phyloP scores from a whole-genome alignment of 345 rosid species.

The Boechera retrofracta region DNA sequence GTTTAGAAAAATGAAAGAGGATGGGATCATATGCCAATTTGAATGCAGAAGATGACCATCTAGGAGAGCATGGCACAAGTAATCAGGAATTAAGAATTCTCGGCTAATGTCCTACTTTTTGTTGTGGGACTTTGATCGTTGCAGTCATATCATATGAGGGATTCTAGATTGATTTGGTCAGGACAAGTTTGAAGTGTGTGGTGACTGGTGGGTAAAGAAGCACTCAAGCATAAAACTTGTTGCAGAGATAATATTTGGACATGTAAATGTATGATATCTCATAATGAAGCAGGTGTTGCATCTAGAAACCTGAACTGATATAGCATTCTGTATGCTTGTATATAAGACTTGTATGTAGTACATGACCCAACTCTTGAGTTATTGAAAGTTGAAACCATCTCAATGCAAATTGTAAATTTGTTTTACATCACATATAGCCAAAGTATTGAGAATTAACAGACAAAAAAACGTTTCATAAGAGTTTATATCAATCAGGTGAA shows the following conservation, averaged over 20 bases:
- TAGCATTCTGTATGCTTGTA: background rate
- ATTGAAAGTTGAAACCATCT: no score
- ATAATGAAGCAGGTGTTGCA: no score
- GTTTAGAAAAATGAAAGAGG: conserved; percentile 39
- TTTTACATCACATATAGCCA: no score
- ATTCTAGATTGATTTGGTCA: conserved; percentile 4
- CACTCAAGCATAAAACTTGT: background rate
- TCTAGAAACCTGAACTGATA: background rate
- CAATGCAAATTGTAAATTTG: no score
- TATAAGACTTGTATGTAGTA: background rate
- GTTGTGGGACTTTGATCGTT: background rate
- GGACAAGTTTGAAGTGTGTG: background rate
- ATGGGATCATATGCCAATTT: conserved; percentile 17
- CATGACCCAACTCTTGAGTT: no score
- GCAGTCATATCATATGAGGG: background rate
- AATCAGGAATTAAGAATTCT: background rate
- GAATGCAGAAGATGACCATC: background rate
- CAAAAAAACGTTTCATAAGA: no score
- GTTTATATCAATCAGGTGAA: no score
- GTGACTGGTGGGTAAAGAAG: background rate
- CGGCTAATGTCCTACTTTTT: background rate
- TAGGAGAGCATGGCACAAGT: background rate
- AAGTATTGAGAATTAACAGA: no score
- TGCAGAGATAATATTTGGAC: background rate
- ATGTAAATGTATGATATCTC: no score